Evolutionary conservation across 1,139 yeast species (phyloP), one percentile per base, ranked within the genome.

Genomic region (Kodamaea plutei): DNA sequence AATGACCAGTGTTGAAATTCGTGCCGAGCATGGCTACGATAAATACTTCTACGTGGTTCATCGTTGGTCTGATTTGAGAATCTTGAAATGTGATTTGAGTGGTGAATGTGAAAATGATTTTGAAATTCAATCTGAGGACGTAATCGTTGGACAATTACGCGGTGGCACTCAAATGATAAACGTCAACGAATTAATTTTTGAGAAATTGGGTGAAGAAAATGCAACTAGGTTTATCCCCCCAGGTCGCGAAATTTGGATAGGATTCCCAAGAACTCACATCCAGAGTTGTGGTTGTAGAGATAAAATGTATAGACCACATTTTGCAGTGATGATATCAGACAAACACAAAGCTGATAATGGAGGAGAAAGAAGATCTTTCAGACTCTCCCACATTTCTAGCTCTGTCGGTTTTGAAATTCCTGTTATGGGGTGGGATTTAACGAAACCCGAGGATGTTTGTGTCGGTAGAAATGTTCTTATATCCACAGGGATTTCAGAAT

Each of bases 61-160:
- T 40, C 44, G 68, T 23, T 64, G 69, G 68, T 49, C 61, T 13
- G 47, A 54, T 25, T 45, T 66, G 18, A 62, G 61, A 35, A 45
- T 64, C 2, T 45, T 65, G 24, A 56, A 54, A 38, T 52, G 57
- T 34, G 38, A 41, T 12, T 35, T 47, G 23, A 37, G 16, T 8
- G 63, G 58, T 5, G 29, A 42, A 6, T 62, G 69, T 38, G 38
- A 50, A 6, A 50, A 52, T 33, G 36, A 40, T 6, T 62, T 56
- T 41, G 40, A 55, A 25, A 31, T 45, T 25, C 44, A 52, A 20
- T 35, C 45, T 2, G 37, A 37, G 8, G 31, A 36, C 5, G 28
- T 27, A 4, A 25, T 19, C 2, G 48, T 50, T n/a, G 56, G 56
- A 2, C 48, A 47, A 5, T 38, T 52, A 3, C 33, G 59, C 30